Percentiles rank a stretch among this genome's conserved stretches.
Conservation (phyloP, 2,329 filamentous ascomycete species). For the Rosellinia necatrix region DNA sequence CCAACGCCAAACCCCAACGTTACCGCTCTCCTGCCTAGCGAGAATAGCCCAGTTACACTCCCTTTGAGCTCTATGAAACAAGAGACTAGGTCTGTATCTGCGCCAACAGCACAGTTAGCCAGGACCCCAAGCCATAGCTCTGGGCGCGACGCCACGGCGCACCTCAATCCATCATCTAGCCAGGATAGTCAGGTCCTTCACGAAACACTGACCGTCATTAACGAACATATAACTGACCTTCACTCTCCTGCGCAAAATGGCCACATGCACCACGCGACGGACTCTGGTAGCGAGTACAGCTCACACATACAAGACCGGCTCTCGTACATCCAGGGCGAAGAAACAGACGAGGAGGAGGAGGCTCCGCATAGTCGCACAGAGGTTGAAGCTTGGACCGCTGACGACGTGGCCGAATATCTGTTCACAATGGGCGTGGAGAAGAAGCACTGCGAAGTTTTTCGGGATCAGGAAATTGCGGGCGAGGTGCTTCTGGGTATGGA, state of each 20-base stretch:
- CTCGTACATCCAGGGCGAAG: constrained; percentile 91
- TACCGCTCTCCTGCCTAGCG: constrained; percentile 30
- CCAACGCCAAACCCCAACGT: constrained; percentile 29
- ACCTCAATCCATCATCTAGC: constrained; percentile 50
- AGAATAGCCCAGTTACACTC: constrained; percentile 45
- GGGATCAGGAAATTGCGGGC: constrained; percentile 93
- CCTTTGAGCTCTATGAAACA: constrained; percentile 49
- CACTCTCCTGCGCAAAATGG: constrained; percentile 59
- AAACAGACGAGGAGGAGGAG: constrained; percentile 92
- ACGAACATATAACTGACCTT: constrained; percentile 94
- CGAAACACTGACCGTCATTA: constrained; percentile 92
- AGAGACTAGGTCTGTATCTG: constrained; percentile 39
- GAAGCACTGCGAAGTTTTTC: constrained; percentile 90
- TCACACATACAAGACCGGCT: constrained; percentile 74
- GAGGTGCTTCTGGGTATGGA: constrained; percentile 95
- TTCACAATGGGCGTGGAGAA: constrained; percentile 84
- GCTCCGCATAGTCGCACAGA: constrained; percentile 69
- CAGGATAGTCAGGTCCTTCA: constrained; percentile 74
- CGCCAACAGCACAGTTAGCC: constrained; percentile 34
- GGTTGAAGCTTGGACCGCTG: constrained; percentile 78
- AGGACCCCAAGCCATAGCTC: constrained; percentile 39
- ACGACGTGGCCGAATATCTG: constrained; percentile 86
- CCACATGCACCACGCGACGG: constrained; percentile 61
- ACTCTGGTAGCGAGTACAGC: constrained; percentile 91
- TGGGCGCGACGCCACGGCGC: constrained; percentile 47